phyloP scores from a whole-genome alignment of 441 rosid genomes.

The Manihot esculenta region DNA sequence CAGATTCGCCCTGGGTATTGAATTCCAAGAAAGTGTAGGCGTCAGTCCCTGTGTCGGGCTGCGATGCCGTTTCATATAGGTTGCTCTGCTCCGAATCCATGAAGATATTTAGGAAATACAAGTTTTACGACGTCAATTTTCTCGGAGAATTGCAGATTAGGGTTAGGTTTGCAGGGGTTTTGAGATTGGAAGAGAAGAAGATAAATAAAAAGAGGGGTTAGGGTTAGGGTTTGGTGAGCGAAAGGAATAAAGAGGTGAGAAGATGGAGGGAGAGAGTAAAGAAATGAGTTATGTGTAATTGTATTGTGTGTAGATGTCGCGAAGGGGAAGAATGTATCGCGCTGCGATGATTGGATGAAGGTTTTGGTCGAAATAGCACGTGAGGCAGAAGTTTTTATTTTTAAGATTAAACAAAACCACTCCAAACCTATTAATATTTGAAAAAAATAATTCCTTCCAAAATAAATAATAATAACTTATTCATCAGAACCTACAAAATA shows the following conservation, averaged over 20 bases:
- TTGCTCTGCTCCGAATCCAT: slow-evolving; percentile 80
- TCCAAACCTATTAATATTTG: too few species aligned
- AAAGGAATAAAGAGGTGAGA: not conserved
- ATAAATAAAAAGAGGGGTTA: slow-evolving; percentile 8
- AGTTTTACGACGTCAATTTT: not conserved
- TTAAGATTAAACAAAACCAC: too few species aligned
- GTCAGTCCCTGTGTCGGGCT: slow-evolving; percentile 83
- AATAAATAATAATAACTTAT: too few species aligned
- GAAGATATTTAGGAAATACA: not conserved
- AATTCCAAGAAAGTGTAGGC: slow-evolving; percentile 95
- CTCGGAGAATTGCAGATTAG: not conserved
- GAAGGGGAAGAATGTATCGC: slow-evolving; percentile 7
- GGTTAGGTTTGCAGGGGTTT: not conserved
- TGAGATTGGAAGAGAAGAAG: not conserved
- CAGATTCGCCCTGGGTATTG: slow-evolving; percentile 95
- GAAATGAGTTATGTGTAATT: not conserved
- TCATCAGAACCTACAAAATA: too few species aligned
- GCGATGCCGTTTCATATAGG: slow-evolving; percentile 90
- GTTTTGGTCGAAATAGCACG: not conserved
- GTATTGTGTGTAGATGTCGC: not conserved
- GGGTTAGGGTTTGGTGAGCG: slow-evolving; percentile 56
- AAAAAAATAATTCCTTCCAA: too few species aligned
- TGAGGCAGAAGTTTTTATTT: not conserved
- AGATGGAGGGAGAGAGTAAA: slow-evolving; percentile 13
- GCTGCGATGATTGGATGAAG: not conserved